Base-by-base conservation (phyloP, 352 stramenopile genomes). In the Globisporangium apiculatum region DNA sequence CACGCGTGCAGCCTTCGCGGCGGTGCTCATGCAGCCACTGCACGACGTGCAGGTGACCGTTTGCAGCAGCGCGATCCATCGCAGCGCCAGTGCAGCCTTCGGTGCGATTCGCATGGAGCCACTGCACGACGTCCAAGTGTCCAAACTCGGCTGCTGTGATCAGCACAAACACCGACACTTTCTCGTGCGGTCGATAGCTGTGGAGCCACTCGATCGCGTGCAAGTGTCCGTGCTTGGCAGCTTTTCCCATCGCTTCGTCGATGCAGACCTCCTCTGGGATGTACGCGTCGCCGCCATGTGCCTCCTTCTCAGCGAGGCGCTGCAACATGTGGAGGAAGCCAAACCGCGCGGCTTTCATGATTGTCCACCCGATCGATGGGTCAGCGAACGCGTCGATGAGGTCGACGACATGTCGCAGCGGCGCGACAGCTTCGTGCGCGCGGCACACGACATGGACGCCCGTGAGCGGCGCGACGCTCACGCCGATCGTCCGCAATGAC, bases 311-410 rank as follows among this genome's bases (percentile, higher is more conserved):
- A 7, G 69, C 74, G 31, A 83, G 61, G n/a, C 64, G 57, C 36
- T 58, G 53, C 11, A 82, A 66, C 35, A 85, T 54, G 40, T 77
- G 63, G 60, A 87, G 60, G 38, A 71, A 71, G 17, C 69, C 71
- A 8, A 59, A 45, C 9, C 64, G 61, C 15, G 75, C 71, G 6
- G 73, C 77, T 11, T 57, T 64, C 18, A 68, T 65, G 51, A 87
- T 36, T 15, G 66, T 74, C 76, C 75, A 85, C 7, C 40, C 15
- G n/a, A 46, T 35, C 1, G 76, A 83, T 4, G 17, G 12, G 65
- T 83, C 71, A 18, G 71, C 48, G 42, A 64, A 87, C 9, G 46
- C 53, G 9, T 68, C 58, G 17, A 87, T 54, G 38, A 70, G 58
- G 50, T 69, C 55, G 43, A 76, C 54, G 31, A 83, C 71, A 51